Evolutionary conservation across 2,329 filamentous ascomycete species (phyloP), one percentile per base, ranked within the genome.

Genomic region (Trichoderma koningii): DNA sequence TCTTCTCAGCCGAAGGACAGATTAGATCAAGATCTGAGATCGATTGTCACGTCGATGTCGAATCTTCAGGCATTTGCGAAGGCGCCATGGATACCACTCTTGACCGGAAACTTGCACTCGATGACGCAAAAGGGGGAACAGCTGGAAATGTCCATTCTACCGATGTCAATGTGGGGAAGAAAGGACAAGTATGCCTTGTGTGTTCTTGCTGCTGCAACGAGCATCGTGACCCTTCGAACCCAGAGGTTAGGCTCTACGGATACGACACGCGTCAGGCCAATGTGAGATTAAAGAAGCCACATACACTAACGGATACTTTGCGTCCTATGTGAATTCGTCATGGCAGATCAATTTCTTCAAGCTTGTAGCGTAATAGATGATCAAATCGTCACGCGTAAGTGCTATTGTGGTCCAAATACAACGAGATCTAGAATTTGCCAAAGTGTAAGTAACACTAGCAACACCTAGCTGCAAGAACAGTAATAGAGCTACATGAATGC

Each of bases 61-160:
- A 74, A 76, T 30, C 72, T 80, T 0, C 80, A 78, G 3, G 75
- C 73, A 7, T 76, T 77, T 0, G 75, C 72, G 67, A 79, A 79
- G 5, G 77, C 74, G 6, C 77, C 75, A 67, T 83, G 81, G 0
- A 80, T 81, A n/a, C 80, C 80, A 61, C 79, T 78, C 48, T 78
- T 78, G 38, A 78, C 75, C 0, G 81, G 78, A 68, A 69, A 66
- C 28, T 70, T 68, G 68, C 75, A 75, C 14, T 67, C 64, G 3
- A 70, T 73, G 23, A 68, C 69, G 23, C 70, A 71, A 19, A 70
- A 66, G 2, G 71, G 66, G 19, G 72, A 62, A 76, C 67, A 9
- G 69, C 66, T 2, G 73, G 66, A 4, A 74, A 74, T 4, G 75
- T 71, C 4, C 73, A 70, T 6, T 63, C 57, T 3, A 73, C 66